Conservation (phyloP, 2,329 filamentous ascomycete species). For the Colletotrichum sp. region DNA sequence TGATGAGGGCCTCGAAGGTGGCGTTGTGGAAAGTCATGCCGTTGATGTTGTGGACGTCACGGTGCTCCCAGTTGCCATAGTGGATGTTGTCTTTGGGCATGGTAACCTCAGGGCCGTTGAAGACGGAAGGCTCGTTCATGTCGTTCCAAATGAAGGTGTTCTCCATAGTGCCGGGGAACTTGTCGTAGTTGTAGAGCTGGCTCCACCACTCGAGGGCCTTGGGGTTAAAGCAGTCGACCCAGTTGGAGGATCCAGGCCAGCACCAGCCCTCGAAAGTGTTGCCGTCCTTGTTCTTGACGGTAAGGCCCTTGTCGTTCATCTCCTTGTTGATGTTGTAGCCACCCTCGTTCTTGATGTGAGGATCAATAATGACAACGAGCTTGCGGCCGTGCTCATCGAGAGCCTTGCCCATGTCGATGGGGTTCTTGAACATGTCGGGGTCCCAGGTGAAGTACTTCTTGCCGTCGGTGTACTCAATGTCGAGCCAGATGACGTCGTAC, state of each 20-base stretch:
- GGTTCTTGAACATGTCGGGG: constrained; percentile 83
- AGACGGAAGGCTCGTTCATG: constrained; percentile 99
- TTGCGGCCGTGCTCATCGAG: constrained; percentile 86
- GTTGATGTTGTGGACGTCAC: constrained; percentile 95
- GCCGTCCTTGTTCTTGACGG: constrained; percentile 87
- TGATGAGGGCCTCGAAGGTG: constrained; percentile 83
- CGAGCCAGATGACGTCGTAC: constrained; percentile 98
- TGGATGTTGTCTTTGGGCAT: constrained; percentile 99
- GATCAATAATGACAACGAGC: constrained; percentile 93
- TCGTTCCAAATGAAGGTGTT: constrained; percentile 99
- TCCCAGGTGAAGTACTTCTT: constrained; percentile 99
- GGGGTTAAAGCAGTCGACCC: constrained; percentile 97
- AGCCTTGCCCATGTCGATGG: constrained; percentile 86
- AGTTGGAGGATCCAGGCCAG: constrained; percentile 96
- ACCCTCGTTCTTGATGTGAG: constrained; percentile 93
- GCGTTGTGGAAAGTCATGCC: constrained; percentile 96
- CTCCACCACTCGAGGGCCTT: constrained; percentile 92
- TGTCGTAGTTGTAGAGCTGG: constrained; percentile 83
- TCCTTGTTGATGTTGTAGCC: constrained; percentile 80
- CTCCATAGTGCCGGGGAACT: constrained; percentile 82
- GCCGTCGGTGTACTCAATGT: constrained; percentile 96
- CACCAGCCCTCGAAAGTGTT: constrained; percentile 96
- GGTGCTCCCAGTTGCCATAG: constrained; percentile 90
- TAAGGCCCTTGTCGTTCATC: constrained; percentile 82
- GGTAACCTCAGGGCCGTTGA: constrained; percentile 96